These are phyloP conservation scores for Pseudocercospora fijiensis DNA, from an alignment of 2,329 filamentous ascomycete species.

Conservation along the genomic window DNA sequence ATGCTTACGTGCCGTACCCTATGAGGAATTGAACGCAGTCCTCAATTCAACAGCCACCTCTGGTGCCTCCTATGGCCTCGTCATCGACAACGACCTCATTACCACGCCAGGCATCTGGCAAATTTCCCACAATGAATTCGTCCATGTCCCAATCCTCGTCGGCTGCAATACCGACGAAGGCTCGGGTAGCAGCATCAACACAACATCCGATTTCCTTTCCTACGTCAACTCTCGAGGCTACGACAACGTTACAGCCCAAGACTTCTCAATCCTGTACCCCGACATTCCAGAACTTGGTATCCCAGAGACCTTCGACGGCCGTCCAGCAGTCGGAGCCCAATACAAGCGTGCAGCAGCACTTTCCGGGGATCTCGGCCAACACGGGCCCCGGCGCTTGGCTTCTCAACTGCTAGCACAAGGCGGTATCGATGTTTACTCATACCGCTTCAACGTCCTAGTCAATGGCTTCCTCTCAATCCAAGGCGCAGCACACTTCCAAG, in stretches of 20 bases:
- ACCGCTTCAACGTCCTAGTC: conserved; percentile 48
- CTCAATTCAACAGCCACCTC: conserved; percentile 29
- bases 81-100: conserved; percentile 34
- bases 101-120: conserved; percentile 21
- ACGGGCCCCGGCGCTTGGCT: conserved; percentile 25
- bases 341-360: conserved; percentile 28
- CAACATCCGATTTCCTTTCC: conserved; percentile 27
- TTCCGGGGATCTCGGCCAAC: conserved; percentile 23
- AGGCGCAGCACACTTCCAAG: conserved; percentile 47
- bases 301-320: conserved; percentile 24
- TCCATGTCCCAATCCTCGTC: conserved; percentile 32
- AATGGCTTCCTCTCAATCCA: conserved; percentile 31
- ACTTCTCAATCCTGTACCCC: conserved; percentile 38
- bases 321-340: conserved; percentile 28
- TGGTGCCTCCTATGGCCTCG: conserved; percentile 25
- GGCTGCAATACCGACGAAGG: conserved; percentile 35
- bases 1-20: conserved; percentile 34
- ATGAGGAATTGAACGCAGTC: conserved; percentile 26
- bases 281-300: conserved; percentile 33
- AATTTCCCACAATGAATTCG: conserved; percentile 29
- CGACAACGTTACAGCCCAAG: conserved; percentile 38
- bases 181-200: conserved; percentile 32
- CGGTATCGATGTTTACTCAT: conserved; percentile 37
- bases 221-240: conserved; percentile 24
- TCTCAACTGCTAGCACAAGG: conserved; percentile 27